phyloP scores from a whole-genome alignment of 768 basidiomycete species.

The Sistotremastrum niveocremeum region DNA sequence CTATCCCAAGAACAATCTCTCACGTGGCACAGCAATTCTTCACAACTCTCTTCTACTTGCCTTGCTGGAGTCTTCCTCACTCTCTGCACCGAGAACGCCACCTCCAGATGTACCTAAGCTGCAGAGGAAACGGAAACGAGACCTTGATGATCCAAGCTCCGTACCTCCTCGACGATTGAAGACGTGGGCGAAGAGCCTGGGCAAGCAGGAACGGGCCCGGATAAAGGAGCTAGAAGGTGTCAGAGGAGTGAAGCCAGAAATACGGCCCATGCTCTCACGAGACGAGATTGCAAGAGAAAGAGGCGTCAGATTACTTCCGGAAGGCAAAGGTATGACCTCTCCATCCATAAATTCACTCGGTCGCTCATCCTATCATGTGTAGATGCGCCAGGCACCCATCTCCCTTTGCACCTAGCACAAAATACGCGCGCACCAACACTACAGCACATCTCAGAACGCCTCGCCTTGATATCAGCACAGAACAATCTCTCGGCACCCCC shows the following conservation, averaged over 20 bases:
- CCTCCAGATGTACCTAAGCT: constrained; percentile 50
- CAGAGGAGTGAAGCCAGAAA: constrained; percentile 25
- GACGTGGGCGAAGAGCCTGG: constrained; percentile 58
- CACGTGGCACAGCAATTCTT: constrained; percentile 35
- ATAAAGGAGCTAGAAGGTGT: constrained; percentile 34
- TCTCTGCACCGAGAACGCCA: constrained; percentile 52
- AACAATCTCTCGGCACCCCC: constrained; percentile 51
- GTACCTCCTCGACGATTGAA: constrained; percentile 55
- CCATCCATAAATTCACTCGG: not conserved
- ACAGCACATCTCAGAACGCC: constrained; percentile 66
- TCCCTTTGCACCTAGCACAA: constrained; percentile 62
- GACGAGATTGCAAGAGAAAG: constrained; percentile 65
- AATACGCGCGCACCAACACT: constrained; percentile 58
- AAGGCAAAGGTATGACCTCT: constrained; percentile 46
- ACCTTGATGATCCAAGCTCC: constrained; percentile 35
- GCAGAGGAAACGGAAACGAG: constrained; percentile 50
- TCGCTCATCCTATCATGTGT: not conserved
- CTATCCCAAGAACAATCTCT: constrained; percentile 3
- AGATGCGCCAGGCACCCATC: constrained; percentile 62
- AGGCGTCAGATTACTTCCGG: constrained; percentile 47
- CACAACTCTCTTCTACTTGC: constrained; percentile 80
- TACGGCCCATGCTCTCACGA: constrained; percentile 29
- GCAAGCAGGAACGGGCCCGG: constrained; percentile 64
- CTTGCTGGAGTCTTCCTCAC: constrained; percentile 64
- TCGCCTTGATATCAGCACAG: constrained; percentile 72